Percentiles rank a stretch among this genome's conserved stretches.
Conservation (phyloP, 768 basidiomycete species). For the Tubosaeta sp. region DNA sequence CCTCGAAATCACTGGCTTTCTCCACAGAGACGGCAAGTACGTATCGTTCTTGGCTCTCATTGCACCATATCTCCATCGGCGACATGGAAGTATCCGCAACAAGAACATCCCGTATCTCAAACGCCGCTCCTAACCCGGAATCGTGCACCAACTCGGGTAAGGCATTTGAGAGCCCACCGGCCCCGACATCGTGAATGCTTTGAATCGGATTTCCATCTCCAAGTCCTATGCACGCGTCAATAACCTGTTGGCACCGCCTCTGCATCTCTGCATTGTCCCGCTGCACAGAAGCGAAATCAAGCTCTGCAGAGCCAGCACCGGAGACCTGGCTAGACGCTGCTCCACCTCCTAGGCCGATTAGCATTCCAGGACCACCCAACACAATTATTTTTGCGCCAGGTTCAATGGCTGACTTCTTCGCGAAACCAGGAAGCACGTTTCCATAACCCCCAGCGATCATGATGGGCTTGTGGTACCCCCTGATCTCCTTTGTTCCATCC, state of each 20-base stretch:
- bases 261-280: constrained; percentile 99
- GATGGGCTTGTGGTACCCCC: constrained; percentile 99
- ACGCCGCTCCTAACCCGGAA: constrained; percentile 82
- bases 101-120: constrained; percentile 92
- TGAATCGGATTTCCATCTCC: constrained; percentile 72
- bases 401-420: constrained; percentile 71
- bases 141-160: constrained; percentile 97
- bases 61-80: constrained; percentile 99
- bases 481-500: constrained; percentile 55
- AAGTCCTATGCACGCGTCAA: constrained; percentile 78
- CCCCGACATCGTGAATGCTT: constrained; percentile 98
- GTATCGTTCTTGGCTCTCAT: constrained; percentile 97
- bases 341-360: constrained; percentile 96
- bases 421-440: constrained; percentile 81
- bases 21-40: constrained; percentile 82
- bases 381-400: constrained; percentile 88
- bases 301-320: constrained; percentile 84
- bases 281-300: constrained; percentile 98
- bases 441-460: constrained; percentile 99
- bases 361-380: constrained; percentile 91
- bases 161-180: constrained; percentile 95
- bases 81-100: constrained; percentile 93
- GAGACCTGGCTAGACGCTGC: constrained; percentile 93
- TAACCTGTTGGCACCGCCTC: constrained; percentile 94
- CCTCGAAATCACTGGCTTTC: constrained; percentile 60